A percentile compares a stretch with the other conserved stretches of the same genome.
phyloP scores from a whole-genome alignment of 176 grass and related monocot species.

The Avena insularis region DNA sequence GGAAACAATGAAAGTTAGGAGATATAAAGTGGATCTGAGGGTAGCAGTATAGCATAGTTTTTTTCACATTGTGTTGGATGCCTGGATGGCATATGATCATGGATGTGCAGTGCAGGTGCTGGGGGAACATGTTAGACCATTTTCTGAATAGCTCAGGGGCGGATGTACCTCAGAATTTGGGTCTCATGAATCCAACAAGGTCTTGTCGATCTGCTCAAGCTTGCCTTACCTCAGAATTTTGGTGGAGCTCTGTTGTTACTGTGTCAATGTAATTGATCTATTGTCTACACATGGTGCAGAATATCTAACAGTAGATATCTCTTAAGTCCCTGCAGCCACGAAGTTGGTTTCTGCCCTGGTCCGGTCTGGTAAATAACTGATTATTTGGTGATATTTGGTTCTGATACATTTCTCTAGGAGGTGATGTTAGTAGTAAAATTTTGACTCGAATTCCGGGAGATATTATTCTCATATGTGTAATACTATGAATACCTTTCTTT shows the following conservation, averaged over 20 bases:
- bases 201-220: not conserved
- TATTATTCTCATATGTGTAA: conserved; percentile 37
- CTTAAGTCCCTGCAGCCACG: conserved; percentile 20
- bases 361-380: conserved; percentile 42
- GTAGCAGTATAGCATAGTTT: conserved; percentile 18
- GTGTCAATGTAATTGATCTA: conserved; percentile 11
- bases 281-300: not conserved
- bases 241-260: conserved; percentile 29
- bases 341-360: conserved; percentile 3
- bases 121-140: conserved; percentile 18
- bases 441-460: conserved; percentile 38
- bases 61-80: conserved; percentile 30
- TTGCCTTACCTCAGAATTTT: conserved; percentile 44
- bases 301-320: conserved; percentile 30
- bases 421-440: conserved; percentile 50
- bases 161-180: conserved; percentile 9
- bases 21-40: conserved; percentile 28
- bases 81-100: conserved; percentile 37
- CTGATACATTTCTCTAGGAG: conserved; percentile 31
- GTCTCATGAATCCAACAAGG: not conserved
- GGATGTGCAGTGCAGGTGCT: conserved; percentile 33
- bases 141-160: conserved; percentile 12
- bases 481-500: not conserved
- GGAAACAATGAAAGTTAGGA: not conserved
- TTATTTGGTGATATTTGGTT: conserved; percentile 46